Conservation (phyloP, 768 basidiomycete species). For the Xerocomus brunneocitrinus region DNA sequence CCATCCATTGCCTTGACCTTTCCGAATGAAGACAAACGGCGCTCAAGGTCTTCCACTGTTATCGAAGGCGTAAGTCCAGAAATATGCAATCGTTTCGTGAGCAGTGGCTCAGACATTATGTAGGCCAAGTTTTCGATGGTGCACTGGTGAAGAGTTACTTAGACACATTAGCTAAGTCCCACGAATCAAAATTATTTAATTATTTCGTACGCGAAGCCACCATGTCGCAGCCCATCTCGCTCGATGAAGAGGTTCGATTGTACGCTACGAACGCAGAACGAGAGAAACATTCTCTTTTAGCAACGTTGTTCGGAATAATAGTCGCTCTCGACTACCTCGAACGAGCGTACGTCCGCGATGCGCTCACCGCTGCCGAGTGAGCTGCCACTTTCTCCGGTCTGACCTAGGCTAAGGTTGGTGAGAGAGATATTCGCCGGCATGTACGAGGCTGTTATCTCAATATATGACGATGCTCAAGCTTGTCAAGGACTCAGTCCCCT, state of each 20-base stretch:
- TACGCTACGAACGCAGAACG: slow-evolving; percentile 85
- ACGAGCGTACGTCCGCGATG: slow-evolving; percentile 91
- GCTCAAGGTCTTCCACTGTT: slow-evolving; percentile 49
- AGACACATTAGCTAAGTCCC: slow-evolving; percentile 2
- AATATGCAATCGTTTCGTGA: slow-evolving; percentile 64
- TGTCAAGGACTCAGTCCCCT: slow-evolving; percentile 83
- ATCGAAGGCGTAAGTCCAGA: slow-evolving; percentile 73
- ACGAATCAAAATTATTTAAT: background rate
- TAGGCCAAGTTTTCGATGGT: too few relatives aligned
- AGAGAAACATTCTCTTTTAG: slow-evolving; percentile 81
- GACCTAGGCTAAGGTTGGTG: slow-evolving; percentile 7
- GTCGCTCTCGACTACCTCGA: slow-evolving; percentile 93
- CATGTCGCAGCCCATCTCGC: slow-evolving; percentile 43
- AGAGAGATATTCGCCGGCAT: slow-evolving; percentile 93
- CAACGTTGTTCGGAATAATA: slow-evolving; percentile 89
- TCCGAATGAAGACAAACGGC: slow-evolving; percentile 62
- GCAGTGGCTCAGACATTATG: slow-evolving; percentile 17
- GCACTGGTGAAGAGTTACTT: too few relatives aligned
- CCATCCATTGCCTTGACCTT: slow-evolving; percentile 66
- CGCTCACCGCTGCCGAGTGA: slow-evolving; percentile 86
- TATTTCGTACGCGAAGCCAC: background rate
- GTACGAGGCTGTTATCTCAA: slow-evolving; percentile 88
- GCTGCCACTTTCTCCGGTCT: slow-evolving; percentile 28
- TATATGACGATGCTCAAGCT: slow-evolving; percentile 97
- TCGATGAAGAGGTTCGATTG: slow-evolving; percentile 90